phyloP scores from a whole-genome alignment of 192 early-diverging fungal genomes.

The Linderina pennispora region DNA sequence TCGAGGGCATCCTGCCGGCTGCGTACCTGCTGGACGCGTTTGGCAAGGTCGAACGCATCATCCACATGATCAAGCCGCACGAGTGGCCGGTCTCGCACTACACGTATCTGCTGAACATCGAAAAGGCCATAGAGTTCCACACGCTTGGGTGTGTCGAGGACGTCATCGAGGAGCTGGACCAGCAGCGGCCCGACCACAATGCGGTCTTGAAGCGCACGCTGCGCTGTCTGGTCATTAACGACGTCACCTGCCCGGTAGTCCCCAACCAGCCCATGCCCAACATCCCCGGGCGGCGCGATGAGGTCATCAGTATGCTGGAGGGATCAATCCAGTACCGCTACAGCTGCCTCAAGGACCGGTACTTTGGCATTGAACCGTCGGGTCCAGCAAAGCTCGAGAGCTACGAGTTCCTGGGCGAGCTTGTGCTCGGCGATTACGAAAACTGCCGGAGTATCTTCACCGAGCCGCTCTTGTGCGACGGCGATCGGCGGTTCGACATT shows the following conservation, averaged over 20 bases:
- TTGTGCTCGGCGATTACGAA: slow-evolving; percentile 31
- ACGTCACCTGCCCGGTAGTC: slow-evolving; percentile 26
- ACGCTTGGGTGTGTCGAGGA: slow-evolving; percentile 26
- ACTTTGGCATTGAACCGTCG: slow-evolving; percentile 29
- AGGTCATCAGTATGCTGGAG: slow-evolving; percentile 17
- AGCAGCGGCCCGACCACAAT: slow-evolving; percentile 20
- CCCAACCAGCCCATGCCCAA: slow-evolving; percentile 39
- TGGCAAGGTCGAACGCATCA: slow-evolving; percentile 38
- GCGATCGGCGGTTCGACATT: slow-evolving; percentile 46
- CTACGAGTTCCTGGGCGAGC: slow-evolving; percentile 27
- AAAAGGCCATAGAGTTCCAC: slow-evolving; percentile 30
- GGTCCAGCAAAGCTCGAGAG: slow-evolving; percentile 19
- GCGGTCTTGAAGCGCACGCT: slow-evolving; percentile 17
- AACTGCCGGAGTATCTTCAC: slow-evolving; percentile 28
- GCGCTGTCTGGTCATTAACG: slow-evolving; percentile 32
- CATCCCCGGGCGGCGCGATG: slow-evolving; percentile 25
- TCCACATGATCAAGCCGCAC: slow-evolving; percentile 39
- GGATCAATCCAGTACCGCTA: slow-evolving; percentile 37
- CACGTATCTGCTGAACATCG: slow-evolving; percentile 26
- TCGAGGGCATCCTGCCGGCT: slow-evolving; percentile 22
- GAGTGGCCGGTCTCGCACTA: slow-evolving; percentile 41
- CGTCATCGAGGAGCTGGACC: slow-evolving; percentile 41
- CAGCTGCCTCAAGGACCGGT: slow-evolving; percentile 28
- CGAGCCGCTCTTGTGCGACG: slow-evolving; percentile 28
- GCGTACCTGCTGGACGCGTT: slow-evolving; percentile 42